Percentiles rank a stretch among this genome's conserved stretches.
Conservation (phyloP, 805 yeast species). For the Wickerhamomyces xylosicus region DNA sequence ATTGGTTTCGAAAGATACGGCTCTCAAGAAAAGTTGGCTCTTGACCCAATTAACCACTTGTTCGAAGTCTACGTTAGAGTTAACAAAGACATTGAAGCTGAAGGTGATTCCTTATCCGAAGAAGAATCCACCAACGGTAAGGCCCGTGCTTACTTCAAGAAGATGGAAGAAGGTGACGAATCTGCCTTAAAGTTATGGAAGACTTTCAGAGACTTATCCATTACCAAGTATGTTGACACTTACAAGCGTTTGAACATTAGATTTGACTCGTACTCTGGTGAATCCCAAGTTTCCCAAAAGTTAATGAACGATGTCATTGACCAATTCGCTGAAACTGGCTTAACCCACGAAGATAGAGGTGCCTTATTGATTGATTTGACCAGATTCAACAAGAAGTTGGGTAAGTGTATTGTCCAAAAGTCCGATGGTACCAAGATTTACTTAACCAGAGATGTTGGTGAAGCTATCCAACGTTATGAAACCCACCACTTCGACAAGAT, state of each 20-base stretch:
- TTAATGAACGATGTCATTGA: constrained; percentile 57
- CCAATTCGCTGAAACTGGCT: constrained; percentile 51
- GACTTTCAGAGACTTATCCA: constrained; percentile 84
- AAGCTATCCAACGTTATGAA: constrained; percentile 84
- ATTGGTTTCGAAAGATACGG: constrained; percentile 89
- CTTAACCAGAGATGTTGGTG: constrained; percentile 93
- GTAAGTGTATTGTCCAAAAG: constrained; percentile 87
- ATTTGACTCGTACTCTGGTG: constrained; percentile 89
- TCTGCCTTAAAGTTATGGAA: constrained; percentile 71
- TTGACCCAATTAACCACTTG: constrained; percentile 88
- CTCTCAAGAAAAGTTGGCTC: constrained; percentile 52
- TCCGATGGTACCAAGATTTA: constrained; percentile 93
- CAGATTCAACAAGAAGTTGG: constrained; percentile 79
- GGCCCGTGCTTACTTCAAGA: constrained; percentile 81
- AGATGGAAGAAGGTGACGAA: constrained; percentile 90
- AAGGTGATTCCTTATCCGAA: constrained; percentile 38
- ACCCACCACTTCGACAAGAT: constrained; percentile 83
- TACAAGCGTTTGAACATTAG: constrained; percentile 86
- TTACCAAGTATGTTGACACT: constrained; percentile 74
- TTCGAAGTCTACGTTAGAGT: constrained; percentile 88
- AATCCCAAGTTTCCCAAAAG: constrained; percentile 80
- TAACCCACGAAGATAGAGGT: constrained; percentile 82
- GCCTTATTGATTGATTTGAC: constrained; percentile 83
- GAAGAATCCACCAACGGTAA: constrained; percentile 54
- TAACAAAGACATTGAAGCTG: constrained; percentile 60